Evolutionary conservation across 2,329 filamentous ascomycete species (phyloP), one percentile per base, ranked within the genome.

Genomic region (Xylaria sp.): DNA sequence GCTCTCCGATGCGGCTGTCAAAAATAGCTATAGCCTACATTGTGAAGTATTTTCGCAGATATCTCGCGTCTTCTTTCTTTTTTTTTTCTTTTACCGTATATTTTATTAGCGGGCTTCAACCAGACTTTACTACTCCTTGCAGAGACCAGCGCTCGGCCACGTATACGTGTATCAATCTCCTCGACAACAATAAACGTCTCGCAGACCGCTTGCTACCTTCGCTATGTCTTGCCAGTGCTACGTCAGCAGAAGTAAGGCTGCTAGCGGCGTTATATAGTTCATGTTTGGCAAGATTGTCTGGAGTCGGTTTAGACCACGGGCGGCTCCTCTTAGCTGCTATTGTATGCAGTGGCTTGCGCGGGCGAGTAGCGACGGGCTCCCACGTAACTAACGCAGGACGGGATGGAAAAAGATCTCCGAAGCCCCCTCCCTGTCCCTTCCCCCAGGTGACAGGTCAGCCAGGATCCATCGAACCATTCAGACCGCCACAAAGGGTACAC

Each of bases 1-100:
- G 37, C 44, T 54, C 59, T 55, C 58, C 58, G 58, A 61, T 39
- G 37, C 59, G 59, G 56, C 52, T 56, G 58, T 59, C 55, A 13
- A 52, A 56, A 58, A 57, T 38, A 39, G 6, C 24, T 26, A 26
- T 26, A 6, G 11, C 29, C 16, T 34, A 13, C 29, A 34, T 13
- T 7, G 29, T 34, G 29, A 7, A 34, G 29, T 4, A 34, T 34
- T 13, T 3, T 34, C 11, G 24, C 9, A 34, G 16, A 34, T 13
- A 34, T 4, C 11, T 11, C 29, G 4, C 16, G 5, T 34, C 9
- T 34, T 34, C 16, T 34, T 34, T n/a, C n/a, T n/a, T n/a, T n/a
- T n/a, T n/a, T n/a, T n/a, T n/a, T n/a, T n/a, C n/a, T n/a, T n/a
- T n/a, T n/a, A n/a, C n/a, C 29, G 29, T 7, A 7, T 13, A 34